Evolutionary conservation across 1,284 basidiomycete species (phyloP), one percentile per base, ranked within the genome.

Genomic region (Phenoliferia sp.): DNA sequence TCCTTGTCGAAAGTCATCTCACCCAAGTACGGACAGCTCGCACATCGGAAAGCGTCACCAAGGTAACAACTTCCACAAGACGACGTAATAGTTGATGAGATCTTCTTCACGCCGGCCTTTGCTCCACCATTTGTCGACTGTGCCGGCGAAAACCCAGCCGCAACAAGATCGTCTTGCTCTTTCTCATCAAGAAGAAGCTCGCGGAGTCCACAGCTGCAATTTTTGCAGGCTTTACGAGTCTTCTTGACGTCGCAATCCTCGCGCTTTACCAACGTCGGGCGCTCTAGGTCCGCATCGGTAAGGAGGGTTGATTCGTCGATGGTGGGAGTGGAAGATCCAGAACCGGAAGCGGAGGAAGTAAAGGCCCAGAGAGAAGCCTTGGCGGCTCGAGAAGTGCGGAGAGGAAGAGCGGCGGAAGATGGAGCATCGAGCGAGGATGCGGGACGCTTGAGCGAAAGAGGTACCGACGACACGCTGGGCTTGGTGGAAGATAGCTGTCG

Each of bases 21-120:
- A 95, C 94, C 95, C 59, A 94, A 84, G 80, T 97, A 99, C 33
- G 95, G 96, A 79, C 95, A 99, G 67, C 90, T 87, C 26, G 88
- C 89, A 80, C 95, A 99, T 74, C 95, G 83, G 82, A 99, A 99
- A 1, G 95, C 96, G 80, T 99, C 95, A 15, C 95, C 96, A 61
- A 99, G 82, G 83, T 93, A 98, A 82, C 95, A 99, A 80, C 85
- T 96, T n/a, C 94, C 94, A 81, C 95, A 99, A 76, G 91, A 94
- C 78, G 90, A 94, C 59, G 94, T 98, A 74, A 90, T 90, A 81
- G 64, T 71, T n/a, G 72, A 71, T 63, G 6, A 52, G 50, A 76
- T 72, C 61, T 70, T 69, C 34, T 71, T 52, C 56, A 65, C 66
- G 54, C 62, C 63, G 9, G 17, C 48, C 65, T 57, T 62, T 61